Evolutionary conservation across 2,329 filamentous ascomycete genomes (phyloP).

Genomic region (Thielaviopsis musarum): DNA sequence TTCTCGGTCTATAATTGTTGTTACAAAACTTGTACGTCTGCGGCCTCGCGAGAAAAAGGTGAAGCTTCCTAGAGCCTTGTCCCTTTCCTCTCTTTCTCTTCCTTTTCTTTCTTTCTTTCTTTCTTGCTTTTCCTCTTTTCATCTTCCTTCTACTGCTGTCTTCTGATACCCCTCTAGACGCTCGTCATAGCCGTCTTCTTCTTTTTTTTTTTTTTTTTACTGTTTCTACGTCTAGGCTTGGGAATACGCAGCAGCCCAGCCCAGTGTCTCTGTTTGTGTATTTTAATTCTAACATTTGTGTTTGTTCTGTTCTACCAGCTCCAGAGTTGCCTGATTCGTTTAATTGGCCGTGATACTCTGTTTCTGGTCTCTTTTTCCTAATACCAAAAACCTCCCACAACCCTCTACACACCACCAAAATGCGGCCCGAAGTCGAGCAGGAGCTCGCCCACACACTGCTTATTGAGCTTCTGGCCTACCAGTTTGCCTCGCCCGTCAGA

Average conservation of each 20-base stretch:
- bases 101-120: neutral
- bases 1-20: neutral
- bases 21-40: slow-evolving; percentile 10
- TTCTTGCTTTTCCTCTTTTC: slow-evolving; percentile 3
- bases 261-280: neutral
- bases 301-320: neutral
- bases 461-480: slow-evolving; percentile 96
- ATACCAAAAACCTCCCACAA: neutral
- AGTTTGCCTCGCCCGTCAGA: slow-evolving; percentile 95
- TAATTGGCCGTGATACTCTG: neutral
- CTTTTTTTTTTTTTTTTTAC: slow-evolving; percentile 2
- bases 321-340: neutral
- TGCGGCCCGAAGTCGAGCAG: slow-evolving; percentile 98
- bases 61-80: slow-evolving; percentile 5
- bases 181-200: neutral
- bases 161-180: slow-evolving; percentile 10
- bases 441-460: slow-evolving; percentile 97
- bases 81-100: neutral
- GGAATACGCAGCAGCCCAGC: slow-evolving; percentile 4
- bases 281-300: neutral
- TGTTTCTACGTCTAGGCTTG: slow-evolving; percentile 1
- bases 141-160: neutral
- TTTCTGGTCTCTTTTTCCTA: slow-evolving; percentile 2
- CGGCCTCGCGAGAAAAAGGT: neutral
- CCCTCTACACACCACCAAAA: slow-evolving; percentile 27